Percentiles rank a stretch among this genome's conserved stretches.
phyloP scores from a whole-genome alignment of 106 monocot species.

The Allium fistulosum region DNA sequence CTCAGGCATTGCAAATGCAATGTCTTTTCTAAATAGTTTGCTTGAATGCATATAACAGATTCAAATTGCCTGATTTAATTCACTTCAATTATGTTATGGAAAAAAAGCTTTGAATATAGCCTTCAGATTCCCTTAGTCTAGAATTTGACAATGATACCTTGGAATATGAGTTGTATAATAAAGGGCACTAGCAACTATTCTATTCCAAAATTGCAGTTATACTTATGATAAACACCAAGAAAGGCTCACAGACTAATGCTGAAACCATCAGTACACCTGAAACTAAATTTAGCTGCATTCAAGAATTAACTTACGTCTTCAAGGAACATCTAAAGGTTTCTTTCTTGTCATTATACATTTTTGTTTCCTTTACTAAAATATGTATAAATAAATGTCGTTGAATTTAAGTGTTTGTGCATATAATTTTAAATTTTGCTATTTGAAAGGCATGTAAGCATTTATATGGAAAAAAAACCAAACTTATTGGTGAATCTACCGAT shows the following conservation, averaged over 20 bases:
- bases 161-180: conserved; percentile 23
- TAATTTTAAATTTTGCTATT: too few species aligned
- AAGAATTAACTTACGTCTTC: conserved; percentile 23
- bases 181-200: conserved; percentile 24
- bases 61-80: conserved; percentile 21
- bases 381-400: background rate
- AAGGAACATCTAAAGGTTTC: conserved; percentile 30
- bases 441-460: too few species aligned
- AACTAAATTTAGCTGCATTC: conserved; percentile 15
- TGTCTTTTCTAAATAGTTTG: conserved; percentile 6
- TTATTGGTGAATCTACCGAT: too few species aligned
- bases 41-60: conserved; percentile 18
- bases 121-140: conserved; percentile 14
- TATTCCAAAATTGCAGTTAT: conserved; percentile 48
- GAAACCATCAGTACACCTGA: background rate
- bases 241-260: conserved; percentile 5
- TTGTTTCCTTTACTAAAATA: background rate
- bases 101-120: conserved; percentile 22
- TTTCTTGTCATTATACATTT: background rate
- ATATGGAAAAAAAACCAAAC: too few species aligned
- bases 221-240: conserved; percentile 8
- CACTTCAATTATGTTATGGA: conserved; percentile 14
- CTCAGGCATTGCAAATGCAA: background rate
- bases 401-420: too few species aligned
- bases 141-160: conserved; percentile 14